Evolutionary conservation across 768 basidiomycete species (phyloP).

Genomic region (Dioszegia hungarica): DNA sequence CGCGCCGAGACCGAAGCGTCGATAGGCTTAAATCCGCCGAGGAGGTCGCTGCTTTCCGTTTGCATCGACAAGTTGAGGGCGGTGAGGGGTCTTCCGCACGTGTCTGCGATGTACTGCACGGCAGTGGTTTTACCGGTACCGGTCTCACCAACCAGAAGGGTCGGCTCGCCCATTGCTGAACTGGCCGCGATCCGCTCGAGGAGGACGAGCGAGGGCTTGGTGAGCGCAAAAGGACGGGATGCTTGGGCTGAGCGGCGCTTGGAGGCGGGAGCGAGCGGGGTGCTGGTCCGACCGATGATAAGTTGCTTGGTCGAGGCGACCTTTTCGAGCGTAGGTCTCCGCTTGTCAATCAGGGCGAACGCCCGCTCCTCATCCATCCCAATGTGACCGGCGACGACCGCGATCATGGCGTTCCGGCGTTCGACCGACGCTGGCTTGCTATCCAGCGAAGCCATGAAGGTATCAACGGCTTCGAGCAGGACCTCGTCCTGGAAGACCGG

Average conservation of each 20-base stretch:
- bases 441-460: slow-evolving; percentile 70
- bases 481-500: slow-evolving; percentile 78
- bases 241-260: slow-evolving; percentile 4
- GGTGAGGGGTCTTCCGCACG: slow-evolving; percentile 70
- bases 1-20: slow-evolving; percentile 75
- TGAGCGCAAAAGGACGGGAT: slow-evolving; percentile 70
- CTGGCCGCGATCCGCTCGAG: slow-evolving; percentile 75
- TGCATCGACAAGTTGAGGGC: slow-evolving; percentile 94
- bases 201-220: slow-evolving; percentile 72
- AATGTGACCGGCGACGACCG: slow-evolving; percentile 60
- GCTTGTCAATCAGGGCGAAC: slow-evolving; percentile 64
- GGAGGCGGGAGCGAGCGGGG: slow-evolving; percentile 25
- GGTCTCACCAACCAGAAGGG: slow-evolving; percentile 91
- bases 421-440: slow-evolving; percentile 23
- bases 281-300: slow-evolving; percentile 58
- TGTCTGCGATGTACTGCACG: slow-evolving; percentile 75
- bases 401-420: slow-evolving; percentile 50
- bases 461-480: slow-evolving; percentile 78
- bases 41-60: slow-evolving; percentile 86
- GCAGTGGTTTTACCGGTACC: slow-evolving; percentile 98
- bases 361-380: slow-evolving; percentile 66
- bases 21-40: slow-evolving; percentile 95
- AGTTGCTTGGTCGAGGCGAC: slow-evolving; percentile 55
- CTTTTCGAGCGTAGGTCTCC: slow-evolving; percentile 66
- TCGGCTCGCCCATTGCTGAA: slow-evolving; percentile 69